Percentiles rank a stretch among this genome's conserved stretches.
Conservation (phyloP, 805 yeast species). For the Candida insectorum region DNA sequence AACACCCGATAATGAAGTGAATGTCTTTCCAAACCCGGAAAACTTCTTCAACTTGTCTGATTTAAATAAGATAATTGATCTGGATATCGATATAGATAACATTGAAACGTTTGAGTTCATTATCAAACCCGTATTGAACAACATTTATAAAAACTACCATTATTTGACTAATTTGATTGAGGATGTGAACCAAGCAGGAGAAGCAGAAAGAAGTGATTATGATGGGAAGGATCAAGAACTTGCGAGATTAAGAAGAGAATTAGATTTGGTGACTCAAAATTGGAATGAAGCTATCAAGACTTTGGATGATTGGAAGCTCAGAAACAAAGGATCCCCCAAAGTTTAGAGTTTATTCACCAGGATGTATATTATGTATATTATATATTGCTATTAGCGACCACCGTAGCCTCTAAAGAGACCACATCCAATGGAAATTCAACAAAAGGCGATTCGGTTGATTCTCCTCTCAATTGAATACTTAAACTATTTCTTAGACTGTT, state of each 20-base stretch:
- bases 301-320: slow-evolving; percentile 33
- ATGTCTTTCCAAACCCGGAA: slow-evolving; percentile 28
- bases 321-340: neutral
- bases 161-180: slow-evolving; percentile 17
- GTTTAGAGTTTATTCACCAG: too few species aligned
- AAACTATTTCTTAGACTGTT: slow-evolving; percentile 4
- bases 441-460: too few species aligned
- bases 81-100: slow-evolving; percentile 26
- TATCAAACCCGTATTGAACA: slow-evolving; percentile 32
- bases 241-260: slow-evolving; percentile 24
- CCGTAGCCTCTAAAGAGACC: slow-evolving; percentile 30
- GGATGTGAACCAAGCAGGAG: slow-evolving; percentile 8
- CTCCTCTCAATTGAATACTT: slow-evolving; percentile 16
- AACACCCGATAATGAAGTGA: slow-evolving; percentile 4
- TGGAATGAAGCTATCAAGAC: slow-evolving; percentile 40
- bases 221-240: slow-evolving; percentile 5
- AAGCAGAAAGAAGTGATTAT: slow-evolving; percentile 1
- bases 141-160: slow-evolving; percentile 33
- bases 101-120: slow-evolving; percentile 34
- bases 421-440: slow-evolving; percentile 25
- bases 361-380: slow-evolving; percentile 4
- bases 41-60: slow-evolving; percentile 12
- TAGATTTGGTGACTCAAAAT: slow-evolving; percentile 27
- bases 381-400: too few species aligned
- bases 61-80: slow-evolving; percentile 4